Evolutionary conservation across 495 filamentous ascomycete species (phyloP).

Genomic region (Lasiosphaeria ovina): DNA sequence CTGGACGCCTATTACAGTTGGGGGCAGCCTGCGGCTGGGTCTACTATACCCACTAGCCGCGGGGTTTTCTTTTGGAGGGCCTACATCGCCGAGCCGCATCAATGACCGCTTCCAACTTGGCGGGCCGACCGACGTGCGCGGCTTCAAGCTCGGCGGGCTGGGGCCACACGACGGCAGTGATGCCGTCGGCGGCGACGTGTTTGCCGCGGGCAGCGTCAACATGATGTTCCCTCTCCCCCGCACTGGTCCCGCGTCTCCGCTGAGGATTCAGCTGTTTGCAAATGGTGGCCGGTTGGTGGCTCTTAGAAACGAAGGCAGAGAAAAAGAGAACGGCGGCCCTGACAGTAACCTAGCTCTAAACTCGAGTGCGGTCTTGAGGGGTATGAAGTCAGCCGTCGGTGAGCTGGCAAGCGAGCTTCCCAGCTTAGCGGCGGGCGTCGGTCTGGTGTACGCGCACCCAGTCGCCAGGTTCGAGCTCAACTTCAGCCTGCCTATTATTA

Average conservation of each 20-base stretch:
- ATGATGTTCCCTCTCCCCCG: constrained; percentile 80
- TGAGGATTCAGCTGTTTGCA: constrained; percentile 84
- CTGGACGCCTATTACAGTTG: constrained; percentile 58
- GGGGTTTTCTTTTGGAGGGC: constrained; percentile 56
- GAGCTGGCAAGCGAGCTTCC: constrained; percentile 74
- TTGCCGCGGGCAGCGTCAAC: constrained; percentile 81
- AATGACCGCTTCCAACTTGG: constrained; percentile 96
- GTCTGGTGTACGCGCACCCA: constrained; percentile 89
- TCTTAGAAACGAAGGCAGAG: constrained; percentile 54
- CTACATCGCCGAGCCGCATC: constrained; percentile 64
- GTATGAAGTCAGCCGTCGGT: constrained; percentile 52
- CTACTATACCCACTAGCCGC: constrained; percentile 56
- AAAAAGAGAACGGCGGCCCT: constrained; percentile 34
- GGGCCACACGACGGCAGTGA: constrained; percentile 83
- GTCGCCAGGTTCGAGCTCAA: constrained; percentile 93
- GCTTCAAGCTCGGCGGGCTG: constrained; percentile 84
- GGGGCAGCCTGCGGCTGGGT: constrained; percentile 50
- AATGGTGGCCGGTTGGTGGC: constrained; percentile 86
- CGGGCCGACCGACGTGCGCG: constrained; percentile 90
- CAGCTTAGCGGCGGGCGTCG: constrained; percentile 82
- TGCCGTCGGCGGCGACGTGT: constrained; percentile 87
- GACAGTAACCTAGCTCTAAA: constrained; percentile 29
- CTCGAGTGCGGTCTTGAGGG: constrained; percentile 47
- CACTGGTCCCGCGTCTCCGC: constrained; percentile 72
- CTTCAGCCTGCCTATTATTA: constrained; percentile 81